Evolutionary conservation across 306 rosid genomes (phyloP).

Genomic region (Quercus variabilis): DNA sequence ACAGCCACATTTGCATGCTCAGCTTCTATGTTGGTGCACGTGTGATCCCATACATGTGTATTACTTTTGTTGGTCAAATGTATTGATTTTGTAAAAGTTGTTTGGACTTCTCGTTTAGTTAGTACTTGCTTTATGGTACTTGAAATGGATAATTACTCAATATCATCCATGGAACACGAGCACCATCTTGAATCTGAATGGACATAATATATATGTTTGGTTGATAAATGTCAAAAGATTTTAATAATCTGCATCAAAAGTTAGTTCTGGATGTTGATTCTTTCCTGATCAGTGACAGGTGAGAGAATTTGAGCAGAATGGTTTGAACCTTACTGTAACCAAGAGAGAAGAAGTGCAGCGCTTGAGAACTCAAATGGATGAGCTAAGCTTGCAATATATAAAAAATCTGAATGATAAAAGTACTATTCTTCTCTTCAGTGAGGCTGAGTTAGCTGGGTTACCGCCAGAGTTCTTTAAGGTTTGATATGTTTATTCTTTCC

Average conservation of each 20-base stretch:
- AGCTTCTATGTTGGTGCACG: neutral
- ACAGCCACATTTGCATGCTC: neutral
- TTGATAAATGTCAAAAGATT: neutral
- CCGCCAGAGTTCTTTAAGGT: slow-evolving; percentile 83
- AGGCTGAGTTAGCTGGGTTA: slow-evolving; percentile 79
- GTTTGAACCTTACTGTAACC: slow-evolving; percentile 80
- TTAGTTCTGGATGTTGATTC: slow-evolving; percentile 59
- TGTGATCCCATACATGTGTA: neutral
- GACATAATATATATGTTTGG: neutral
- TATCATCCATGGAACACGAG: slow-evolving; percentile 3
- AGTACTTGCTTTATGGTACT: slow-evolving; percentile 12
- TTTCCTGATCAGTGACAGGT: slow-evolving; percentile 94
- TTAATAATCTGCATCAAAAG: neutral
- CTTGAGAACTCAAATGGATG: slow-evolving; percentile 65
- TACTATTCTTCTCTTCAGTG: slow-evolving; percentile 51
- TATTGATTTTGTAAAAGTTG: neutral
- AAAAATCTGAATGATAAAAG: slow-evolving; percentile 71
- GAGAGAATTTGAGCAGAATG: slow-evolving; percentile 90
- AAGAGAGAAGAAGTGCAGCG: slow-evolving; percentile 84
- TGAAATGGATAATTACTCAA: neutral
- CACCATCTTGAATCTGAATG: neutral
- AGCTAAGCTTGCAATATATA: slow-evolving; percentile 66
- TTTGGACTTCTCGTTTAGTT: slow-evolving; percentile 7
- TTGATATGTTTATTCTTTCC: slow-evolving; percentile 10
- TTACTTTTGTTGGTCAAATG: neutral